Evolutionary conservation across 108 stramenopile species (phyloP).

Genomic region (Hondaea fermentalgiana): DNA sequence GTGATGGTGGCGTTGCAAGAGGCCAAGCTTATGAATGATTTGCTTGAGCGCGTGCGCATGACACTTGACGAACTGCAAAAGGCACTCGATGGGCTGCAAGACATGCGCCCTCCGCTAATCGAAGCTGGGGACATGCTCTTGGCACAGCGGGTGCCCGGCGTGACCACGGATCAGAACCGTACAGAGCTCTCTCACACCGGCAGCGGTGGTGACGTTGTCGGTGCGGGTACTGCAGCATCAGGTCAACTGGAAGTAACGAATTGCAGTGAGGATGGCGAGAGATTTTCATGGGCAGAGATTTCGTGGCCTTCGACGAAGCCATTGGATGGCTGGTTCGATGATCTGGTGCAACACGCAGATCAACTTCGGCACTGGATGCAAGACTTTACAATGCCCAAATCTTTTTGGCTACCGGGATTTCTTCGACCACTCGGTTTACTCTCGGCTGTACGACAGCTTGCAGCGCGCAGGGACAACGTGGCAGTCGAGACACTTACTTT

Average conservation of each 20-base stretch:
- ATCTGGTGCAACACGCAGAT: constrained; percentile 53
- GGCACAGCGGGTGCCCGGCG: constrained; percentile 49
- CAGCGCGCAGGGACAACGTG: constrained; percentile 49
- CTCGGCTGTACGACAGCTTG: constrained; percentile 68
- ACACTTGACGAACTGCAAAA: constrained; percentile 66
- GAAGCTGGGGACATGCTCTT: constrained; percentile 50
- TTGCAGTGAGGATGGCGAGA: constrained; percentile 36
- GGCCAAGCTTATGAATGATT: constrained; percentile 63
- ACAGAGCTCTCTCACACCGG: no score
- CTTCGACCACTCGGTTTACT: constrained; percentile 66
- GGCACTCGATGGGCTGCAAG: constrained; percentile 66
- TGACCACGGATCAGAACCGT: background rate
- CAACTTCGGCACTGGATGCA: constrained; percentile 55
- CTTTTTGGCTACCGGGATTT: constrained; percentile 67
- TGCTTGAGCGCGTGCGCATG: constrained; percentile 53
- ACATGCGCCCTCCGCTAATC: constrained; percentile 66
- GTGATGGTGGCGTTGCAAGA: constrained; percentile 68
- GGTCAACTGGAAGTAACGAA: constrained; percentile 39
- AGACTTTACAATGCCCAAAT: constrained; percentile 53
- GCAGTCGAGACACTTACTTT: constrained; percentile 66
- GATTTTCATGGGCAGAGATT: constrained; percentile 22
- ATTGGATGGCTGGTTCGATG: constrained; percentile 52
- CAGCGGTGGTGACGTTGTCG: no score
- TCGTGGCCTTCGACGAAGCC: constrained; percentile 65
- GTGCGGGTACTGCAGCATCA: no score